Base-by-base conservation (phyloP, 1,139 yeast genomes). In the Arxiozyma telluris region DNA sequence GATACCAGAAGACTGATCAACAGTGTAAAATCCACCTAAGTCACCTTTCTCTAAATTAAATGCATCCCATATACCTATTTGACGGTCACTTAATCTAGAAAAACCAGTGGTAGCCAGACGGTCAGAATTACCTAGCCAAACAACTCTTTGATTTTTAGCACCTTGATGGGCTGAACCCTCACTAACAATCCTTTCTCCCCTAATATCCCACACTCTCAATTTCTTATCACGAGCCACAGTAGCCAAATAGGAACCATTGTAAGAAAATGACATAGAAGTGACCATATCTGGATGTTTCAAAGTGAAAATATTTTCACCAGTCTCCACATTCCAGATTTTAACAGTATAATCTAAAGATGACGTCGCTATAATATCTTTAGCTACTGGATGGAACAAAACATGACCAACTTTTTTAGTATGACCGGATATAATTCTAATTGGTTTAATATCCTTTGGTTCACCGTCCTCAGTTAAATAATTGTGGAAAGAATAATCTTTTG, bases 361-460 rank as follows among this genome's bases (percentile, higher is more conserved):
- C 1, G 96, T 86, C 1, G 96, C 98, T 56, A 94, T 75, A 20
- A 93, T 84, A 68, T 89, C 80, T 61, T 80, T 79, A 34, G 96
- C 98, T 52, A 87, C 81, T 7, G 98, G 98, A 68, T 90, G 96
- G 75, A 80, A 93, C 59, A 79, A 77, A 42, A 94, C 84, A 65
- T 89, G 96, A n/a, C 98, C 98, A 41, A 93, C 96, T 69, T 93
- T 93, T 66, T 96, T 81, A 50, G 84, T 77, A 69, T 93, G 98
- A n/a, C 98, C 98, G 41, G 81, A 67, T 60, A 91, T 77, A 48
- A 81, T 75, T 60, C 82, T 84, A 38, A 74, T 69, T 6, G 98
- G 98, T 53, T 75, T 73, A 51, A 89, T 72, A 66, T 89, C 96
- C 61, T 76, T 76, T 56, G 85, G 77, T 25, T 82, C 79, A 53